These are phyloP conservation scores for Chrysanthemum makinoi DNA, from an alignment of 129 eudicot species.

Conservation along the genomic window DNA sequence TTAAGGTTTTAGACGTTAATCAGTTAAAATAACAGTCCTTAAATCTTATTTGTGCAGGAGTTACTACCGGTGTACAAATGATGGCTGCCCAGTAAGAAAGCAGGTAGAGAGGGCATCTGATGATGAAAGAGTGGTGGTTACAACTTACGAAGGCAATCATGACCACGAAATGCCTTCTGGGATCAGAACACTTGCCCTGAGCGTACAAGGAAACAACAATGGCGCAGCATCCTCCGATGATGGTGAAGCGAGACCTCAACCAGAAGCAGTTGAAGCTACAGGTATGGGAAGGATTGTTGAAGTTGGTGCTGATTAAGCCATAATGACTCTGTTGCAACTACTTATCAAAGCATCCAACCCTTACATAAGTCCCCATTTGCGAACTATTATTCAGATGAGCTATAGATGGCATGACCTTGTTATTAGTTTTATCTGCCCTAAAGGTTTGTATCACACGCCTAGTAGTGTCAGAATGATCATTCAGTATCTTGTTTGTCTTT, in stretches of 20 bases:
- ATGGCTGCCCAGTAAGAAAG: conserved; percentile 65
- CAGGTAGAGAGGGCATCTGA: conserved; percentile 71
- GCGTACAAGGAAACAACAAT: conserved; percentile 22
- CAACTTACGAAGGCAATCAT: conserved; percentile 68
- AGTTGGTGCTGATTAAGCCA: conserved; percentile 39
- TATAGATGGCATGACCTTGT: not conserved
- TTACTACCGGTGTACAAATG: conserved; percentile 60
- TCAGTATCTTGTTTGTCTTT: conserved; percentile 1
- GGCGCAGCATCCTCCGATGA: conserved; percentile 14
- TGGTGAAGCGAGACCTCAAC: conserved; percentile 33
- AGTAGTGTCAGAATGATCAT: not conserved
- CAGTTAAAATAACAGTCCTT: not conserved
- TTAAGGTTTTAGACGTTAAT: not conserved
- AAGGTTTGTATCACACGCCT: not conserved
- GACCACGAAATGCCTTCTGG: conserved; percentile 52
- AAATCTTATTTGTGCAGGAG: conserved; percentile 45
- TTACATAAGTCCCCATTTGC: not conserved
- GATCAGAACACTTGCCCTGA: conserved; percentile 40
- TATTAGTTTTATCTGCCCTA: not conserved
- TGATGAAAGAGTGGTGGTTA: conserved; percentile 57
- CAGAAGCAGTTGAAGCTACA: conserved; percentile 34
- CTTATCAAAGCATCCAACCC: conserved; percentile 2
- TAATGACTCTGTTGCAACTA: conserved; percentile 1
- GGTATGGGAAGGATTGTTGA: conserved; percentile 35
- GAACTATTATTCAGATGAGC: not conserved